Evolutionary conservation across 495 filamentous ascomycete genomes (phyloP).

Genomic region (Barbatosphaeria neglecta): DNA sequence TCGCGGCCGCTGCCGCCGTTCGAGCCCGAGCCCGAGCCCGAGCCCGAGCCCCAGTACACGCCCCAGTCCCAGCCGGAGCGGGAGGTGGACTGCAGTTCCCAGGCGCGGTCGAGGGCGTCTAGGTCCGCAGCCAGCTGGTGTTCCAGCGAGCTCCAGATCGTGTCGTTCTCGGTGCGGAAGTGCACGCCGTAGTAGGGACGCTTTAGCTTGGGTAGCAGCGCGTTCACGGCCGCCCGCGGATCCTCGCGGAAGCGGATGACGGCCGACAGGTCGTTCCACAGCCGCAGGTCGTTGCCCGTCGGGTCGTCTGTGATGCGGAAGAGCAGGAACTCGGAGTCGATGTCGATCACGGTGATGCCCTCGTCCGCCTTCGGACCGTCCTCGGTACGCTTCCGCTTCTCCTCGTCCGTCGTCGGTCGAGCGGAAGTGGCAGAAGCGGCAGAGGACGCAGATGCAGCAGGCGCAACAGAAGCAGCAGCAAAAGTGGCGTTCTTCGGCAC

Average conservation of each 20-base stretch:
- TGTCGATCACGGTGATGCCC: slow-evolving; percentile 8
- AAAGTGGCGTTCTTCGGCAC: too few species aligned
- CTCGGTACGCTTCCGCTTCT: background rate
- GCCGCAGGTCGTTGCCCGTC: slow-evolving; percentile 6
- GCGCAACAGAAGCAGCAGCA: too few species aligned
- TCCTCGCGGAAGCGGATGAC: slow-evolving; percentile 7
- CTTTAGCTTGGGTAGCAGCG: slow-evolving; percentile 1
- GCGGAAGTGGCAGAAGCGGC: too few species aligned
- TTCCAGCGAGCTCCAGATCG: slow-evolving; percentile 11
- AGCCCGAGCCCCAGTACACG: too few species aligned
- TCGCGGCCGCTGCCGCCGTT: background rate
- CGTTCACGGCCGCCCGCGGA: slow-evolving; percentile 2
- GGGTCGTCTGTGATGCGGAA: slow-evolving; percentile 15
- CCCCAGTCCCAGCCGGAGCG: too few species aligned
- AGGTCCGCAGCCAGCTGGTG: slow-evolving; percentile 11
- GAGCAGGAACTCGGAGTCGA: slow-evolving; percentile 9
- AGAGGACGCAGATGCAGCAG: too few species aligned
- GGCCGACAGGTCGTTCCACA: slow-evolving; percentile 14
- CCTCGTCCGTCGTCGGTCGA: background rate
- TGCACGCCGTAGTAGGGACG: slow-evolving; percentile 12
- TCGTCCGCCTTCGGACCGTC: background rate
- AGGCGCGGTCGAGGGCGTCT: slow-evolving; percentile 11
- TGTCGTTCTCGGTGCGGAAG: slow-evolving; percentile 15
- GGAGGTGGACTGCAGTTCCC: too few species aligned
- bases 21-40: too few species aligned